Base-by-base conservation (phyloP, 768 basidiomycete genomes). In the Astraeus odoratus region DNA sequence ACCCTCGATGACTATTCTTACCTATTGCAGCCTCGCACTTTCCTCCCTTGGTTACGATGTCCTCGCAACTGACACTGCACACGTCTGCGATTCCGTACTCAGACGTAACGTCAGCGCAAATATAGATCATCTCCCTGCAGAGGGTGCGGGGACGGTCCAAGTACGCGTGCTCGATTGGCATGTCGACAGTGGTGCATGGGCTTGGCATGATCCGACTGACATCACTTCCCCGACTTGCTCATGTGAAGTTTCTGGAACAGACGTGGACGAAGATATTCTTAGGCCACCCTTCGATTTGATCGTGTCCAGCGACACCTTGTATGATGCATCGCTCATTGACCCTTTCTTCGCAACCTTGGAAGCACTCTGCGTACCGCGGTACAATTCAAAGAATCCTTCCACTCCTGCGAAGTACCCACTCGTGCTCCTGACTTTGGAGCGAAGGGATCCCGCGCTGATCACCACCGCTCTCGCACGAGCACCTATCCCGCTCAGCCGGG, bases 261-360 rank as follows among this genome's bases (percentile, higher is more conserved):
- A 19, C 6, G 39, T 6, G 12, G 9, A 19, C 36, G 49, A 45
- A 15, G 39, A 51, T 29, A 34, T 54, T 34, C 67, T 78, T 12
- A 52, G 53, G 15, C 76, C 81, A 7, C 81, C 80, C 1, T 86
- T 83, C 67, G 81, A 89, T 63, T 70, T 91, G 53, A 81, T 96
- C 51, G 61, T 86, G 42, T 79, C 88, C 9, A 82, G 91, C 42
- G 92, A 95, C 63, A 94, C 92, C 0, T 66, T 93, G 30, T 94
- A 92, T 61, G 59, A 70, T 22, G 55, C 70, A 2, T 66, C 73
- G 3, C 80, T 93, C 37, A 63, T 82, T 26, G 57, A 70, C 13
- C 90, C 87, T 0, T 77, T 94, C 40, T 73, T 92, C 20, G 74
- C 78, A 43, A 78, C 88, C 15, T 62, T 92, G 4, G 74, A 74